Percentiles rank a stretch among this genome's conserved stretches.
These are phyloP conservation scores for Phytophthora europaea DNA, from an alignment of 352 stramenopile species.

Conservation along the genomic window DNA sequence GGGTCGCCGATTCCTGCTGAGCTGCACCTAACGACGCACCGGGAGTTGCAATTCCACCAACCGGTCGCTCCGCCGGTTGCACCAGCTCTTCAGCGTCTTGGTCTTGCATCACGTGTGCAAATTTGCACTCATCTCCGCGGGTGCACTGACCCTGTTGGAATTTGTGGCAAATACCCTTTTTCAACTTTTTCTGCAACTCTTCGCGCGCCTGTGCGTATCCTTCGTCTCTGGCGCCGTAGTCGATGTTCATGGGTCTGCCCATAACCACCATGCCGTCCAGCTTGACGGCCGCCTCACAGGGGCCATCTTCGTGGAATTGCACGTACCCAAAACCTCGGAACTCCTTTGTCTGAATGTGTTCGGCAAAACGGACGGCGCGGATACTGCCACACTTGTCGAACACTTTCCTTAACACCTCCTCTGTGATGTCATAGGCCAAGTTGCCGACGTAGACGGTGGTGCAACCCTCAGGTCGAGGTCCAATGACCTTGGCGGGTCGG, in stretches of 20 bases:
- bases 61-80: conserved; percentile 42
- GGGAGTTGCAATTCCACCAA: conserved; percentile 30
- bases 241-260: conserved; percentile 85
- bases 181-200: conserved; percentile 77
- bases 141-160: conserved; percentile 72
- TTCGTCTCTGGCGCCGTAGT: conserved; percentile 82
- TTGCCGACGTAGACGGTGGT: conserved; percentile 97
- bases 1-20: not conserved
- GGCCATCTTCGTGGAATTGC: conserved; percentile 93
- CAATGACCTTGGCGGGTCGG: conserved; percentile 62
- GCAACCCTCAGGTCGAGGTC: conserved; percentile 85
- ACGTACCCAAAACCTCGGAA: conserved; percentile 92
- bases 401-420: conserved; percentile 89
- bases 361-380: conserved; percentile 84
- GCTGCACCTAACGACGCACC: conserved; percentile 36
- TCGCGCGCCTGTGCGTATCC: conserved; percentile 73
- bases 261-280: conserved; percentile 87
- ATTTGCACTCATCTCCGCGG: conserved; percentile 75
- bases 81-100: conserved; percentile 66
- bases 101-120: conserved; percentile 73
- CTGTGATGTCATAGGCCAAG: conserved; percentile 95
- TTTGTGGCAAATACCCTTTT: conserved; percentile 83
- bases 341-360: conserved; percentile 89
- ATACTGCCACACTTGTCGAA: conserved; percentile 83
- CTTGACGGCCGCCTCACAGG: conserved; percentile 88